Percentiles rank a stretch among this genome's conserved stretches.
These are phyloP conservation scores for Schizochytrium sp. DNA, from an alignment of 108 stramenopile genomes.

Conservation along the genomic window DNA sequence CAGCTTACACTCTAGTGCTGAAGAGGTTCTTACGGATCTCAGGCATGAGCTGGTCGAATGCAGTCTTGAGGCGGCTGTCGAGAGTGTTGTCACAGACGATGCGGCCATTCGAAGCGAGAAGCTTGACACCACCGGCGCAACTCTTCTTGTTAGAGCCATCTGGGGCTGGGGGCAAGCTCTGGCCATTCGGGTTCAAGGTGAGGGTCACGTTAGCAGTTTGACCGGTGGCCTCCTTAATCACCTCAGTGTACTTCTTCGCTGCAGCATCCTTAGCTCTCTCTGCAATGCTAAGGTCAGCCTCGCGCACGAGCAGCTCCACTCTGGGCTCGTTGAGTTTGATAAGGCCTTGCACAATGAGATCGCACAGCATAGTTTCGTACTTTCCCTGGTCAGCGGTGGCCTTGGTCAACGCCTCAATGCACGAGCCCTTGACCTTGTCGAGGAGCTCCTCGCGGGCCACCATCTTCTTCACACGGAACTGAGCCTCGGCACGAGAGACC, in stretches of 20 bases:
- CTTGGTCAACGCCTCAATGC: constrained; percentile 81
- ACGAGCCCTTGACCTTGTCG: constrained; percentile 80
- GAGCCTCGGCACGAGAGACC: constrained; percentile 72
- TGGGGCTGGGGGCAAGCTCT: constrained; percentile 71
- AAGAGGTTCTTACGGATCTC: constrained; percentile 78
- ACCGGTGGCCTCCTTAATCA: constrained; percentile 90
- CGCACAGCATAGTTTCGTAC: constrained; percentile 92
- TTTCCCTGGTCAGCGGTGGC: constrained; percentile 85
- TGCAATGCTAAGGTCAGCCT: constrained; percentile 85
- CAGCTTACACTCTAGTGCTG: constrained; percentile 14
- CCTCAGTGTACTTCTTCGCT: constrained; percentile 87
- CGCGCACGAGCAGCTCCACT: constrained; percentile 87
- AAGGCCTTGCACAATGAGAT: constrained; percentile 95
- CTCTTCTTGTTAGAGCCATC: constrained; percentile 81
- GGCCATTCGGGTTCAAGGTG: constrained; percentile 80
- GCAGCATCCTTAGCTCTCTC: constrained; percentile 84
- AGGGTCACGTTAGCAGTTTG: constrained; percentile 85
- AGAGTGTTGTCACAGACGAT: constrained; percentile 98
- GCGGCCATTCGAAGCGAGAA: constrained; percentile 88
- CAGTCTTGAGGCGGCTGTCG: constrained; percentile 86
- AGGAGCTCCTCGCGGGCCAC: constrained; percentile 91
- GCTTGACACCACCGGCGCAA: constrained; percentile 88
- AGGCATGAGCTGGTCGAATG: constrained; percentile 93
- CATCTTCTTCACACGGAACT: constrained; percentile 98
- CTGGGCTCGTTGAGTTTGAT: constrained; percentile 99